phyloP scores from a whole-genome alignment of 768 basidiomycete species.

The Lactarius vividus region DNA sequence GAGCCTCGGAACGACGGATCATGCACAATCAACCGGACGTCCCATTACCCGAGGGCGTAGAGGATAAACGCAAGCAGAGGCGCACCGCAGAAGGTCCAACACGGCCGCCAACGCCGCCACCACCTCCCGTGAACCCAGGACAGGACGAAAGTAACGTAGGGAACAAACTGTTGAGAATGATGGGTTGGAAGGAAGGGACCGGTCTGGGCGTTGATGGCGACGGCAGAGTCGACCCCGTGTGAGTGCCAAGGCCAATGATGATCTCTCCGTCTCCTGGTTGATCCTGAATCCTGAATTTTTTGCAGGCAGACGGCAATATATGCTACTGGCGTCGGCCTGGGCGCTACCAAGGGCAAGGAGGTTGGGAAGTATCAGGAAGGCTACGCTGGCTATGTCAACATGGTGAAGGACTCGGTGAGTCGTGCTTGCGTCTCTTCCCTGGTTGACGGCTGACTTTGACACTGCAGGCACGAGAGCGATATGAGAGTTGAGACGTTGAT shows the following conservation, averaged over 20 bases:
- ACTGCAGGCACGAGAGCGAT: conserved; percentile 30
- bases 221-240: conserved; percentile 88
- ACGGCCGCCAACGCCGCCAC: conserved; percentile 58
- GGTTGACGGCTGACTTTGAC: background rate
- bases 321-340: conserved; percentile 82
- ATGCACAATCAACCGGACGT: conserved; percentile 91
- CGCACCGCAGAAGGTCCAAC: conserved; percentile 59
- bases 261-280: conserved; percentile 1
- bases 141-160: conserved; percentile 86
- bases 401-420: conserved; percentile 69
- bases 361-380: conserved; percentile 69
- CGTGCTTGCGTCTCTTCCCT: background rate
- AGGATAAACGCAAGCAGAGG: conserved; percentile 43
- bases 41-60: conserved; percentile 58
- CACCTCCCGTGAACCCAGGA: conserved; percentile 63
- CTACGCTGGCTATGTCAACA: conserved; percentile 65
- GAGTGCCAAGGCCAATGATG: conserved; percentile 33
- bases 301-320: conserved; percentile 80
- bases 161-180: conserved; percentile 91
- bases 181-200: conserved; percentile 94
- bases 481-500: conserved; percentile 18
- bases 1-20: conserved; percentile 86
- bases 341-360: conserved; percentile 89
- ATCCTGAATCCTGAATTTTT: background rate
- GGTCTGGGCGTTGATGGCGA: conserved; percentile 82